Conservation (phyloP, 1,284 basidiomycete species). For the Amylostereum chailletii region DNA sequence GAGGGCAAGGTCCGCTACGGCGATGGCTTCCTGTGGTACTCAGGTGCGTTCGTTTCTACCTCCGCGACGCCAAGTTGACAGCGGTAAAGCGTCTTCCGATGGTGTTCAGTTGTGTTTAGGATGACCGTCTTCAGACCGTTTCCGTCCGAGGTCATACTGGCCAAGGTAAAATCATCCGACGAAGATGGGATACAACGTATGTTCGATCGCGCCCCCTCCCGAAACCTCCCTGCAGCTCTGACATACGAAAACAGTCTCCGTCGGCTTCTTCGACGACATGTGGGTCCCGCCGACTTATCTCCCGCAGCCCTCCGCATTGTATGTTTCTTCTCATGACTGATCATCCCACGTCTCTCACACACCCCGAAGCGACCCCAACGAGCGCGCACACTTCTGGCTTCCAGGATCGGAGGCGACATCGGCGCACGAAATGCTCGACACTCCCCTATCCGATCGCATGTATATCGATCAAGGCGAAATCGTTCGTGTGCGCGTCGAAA, state of each 20-base stretch:
- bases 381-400: slow-evolving; percentile 79
- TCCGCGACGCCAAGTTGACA: background rate
- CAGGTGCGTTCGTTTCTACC: slow-evolving; percentile 44
- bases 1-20: slow-evolving; percentile 93
- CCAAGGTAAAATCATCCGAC: slow-evolving; percentile 80
- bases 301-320: slow-evolving; percentile 77
- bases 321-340: slow-evolving; percentile 18
- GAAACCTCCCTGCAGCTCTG: background rate
- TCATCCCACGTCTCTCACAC: slow-evolving; percentile 7
- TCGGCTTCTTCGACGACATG: slow-evolving; percentile 94
- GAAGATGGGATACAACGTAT: slow-evolving; percentile 76
- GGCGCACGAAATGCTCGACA: slow-evolving; percentile 60
- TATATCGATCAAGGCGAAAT: slow-evolving; percentile 82
- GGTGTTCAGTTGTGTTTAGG: slow-evolving; percentile 70
- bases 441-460: slow-evolving; percentile 62
- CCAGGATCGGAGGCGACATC: slow-evolving; percentile 49
- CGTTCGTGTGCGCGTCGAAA: slow-evolving; percentile 83
- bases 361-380: slow-evolving; percentile 61
- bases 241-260: slow-evolving; percentile 49
- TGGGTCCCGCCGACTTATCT: slow-evolving; percentile 69
- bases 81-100: background rate
- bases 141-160: slow-evolving; percentile 82
- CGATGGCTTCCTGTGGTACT: slow-evolving; percentile 92
- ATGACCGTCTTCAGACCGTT: slow-evolving; percentile 91
- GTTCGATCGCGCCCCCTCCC: slow-evolving; percentile 17